Percentiles rank a stretch among this genome's conserved stretches.
Evolutionary conservation across 768 basidiomycete genomes (phyloP).

Genomic region (Tricholomella constricta): DNA sequence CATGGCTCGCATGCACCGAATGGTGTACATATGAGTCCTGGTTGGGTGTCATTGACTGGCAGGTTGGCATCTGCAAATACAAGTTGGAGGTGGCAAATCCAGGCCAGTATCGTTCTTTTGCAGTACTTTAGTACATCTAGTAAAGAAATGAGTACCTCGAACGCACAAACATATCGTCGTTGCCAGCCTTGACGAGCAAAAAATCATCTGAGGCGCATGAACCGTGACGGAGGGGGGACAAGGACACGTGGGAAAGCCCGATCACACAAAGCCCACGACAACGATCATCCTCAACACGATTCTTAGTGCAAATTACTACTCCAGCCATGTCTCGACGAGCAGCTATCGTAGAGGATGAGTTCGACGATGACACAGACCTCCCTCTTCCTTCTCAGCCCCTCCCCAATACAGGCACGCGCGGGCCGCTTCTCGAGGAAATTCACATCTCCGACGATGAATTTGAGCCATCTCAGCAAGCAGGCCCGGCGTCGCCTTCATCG

Average conservation of each 20-base stretch:
- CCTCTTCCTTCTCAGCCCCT: conserved; percentile 72
- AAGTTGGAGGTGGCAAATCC: conserved; percentile 15
- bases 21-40: conserved; percentile 47
- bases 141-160: background rate
- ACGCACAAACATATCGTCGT: conserved; percentile 36
- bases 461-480: conserved; percentile 43
- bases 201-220: conserved; percentile 40
- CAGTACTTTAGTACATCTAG: background rate
- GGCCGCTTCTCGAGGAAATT: conserved; percentile 82
- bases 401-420: conserved; percentile 65
- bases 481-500: conserved; percentile 56
- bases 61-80: conserved; percentile 14
- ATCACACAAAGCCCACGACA: conserved; percentile 10
- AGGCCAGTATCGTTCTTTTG: conserved; percentile 17
- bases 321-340: conserved; percentile 66
- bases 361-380: conserved; percentile 94
- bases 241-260: conserved; percentile 26
- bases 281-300: conserved; percentile 9
- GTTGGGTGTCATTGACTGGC: conserved; percentile 30
- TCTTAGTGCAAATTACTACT: too few species aligned
- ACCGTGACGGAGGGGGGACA: conserved; percentile 21
- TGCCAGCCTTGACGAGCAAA: conserved; percentile 33
- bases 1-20: conserved; percentile 65
- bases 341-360: conserved; percentile 68
- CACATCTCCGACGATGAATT: conserved; percentile 55